Evolutionary conservation across 1,284 basidiomycete species (phyloP), one percentile per base, ranked within the genome.

Genomic region (Irpex sp.): DNA sequence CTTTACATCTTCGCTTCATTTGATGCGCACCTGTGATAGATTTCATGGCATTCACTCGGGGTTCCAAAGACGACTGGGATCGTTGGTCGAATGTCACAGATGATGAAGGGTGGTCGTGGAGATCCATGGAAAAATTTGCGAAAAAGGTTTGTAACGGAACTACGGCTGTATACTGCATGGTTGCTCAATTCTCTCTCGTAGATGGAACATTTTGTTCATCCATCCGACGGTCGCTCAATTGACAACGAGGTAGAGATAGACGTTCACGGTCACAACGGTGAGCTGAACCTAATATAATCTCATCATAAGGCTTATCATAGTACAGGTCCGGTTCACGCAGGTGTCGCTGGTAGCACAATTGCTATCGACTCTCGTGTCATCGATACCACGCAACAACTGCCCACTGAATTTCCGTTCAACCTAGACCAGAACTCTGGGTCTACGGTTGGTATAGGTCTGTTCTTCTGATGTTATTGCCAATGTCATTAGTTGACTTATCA

Each of bases 341-440:
- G 82, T 65, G 74, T 86, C 11, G 78, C 80, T 3, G 82, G 82
- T 1, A 78, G 77, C 49, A 74, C 79, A 9, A 74, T 76, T 10
- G 72, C 77, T 3, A 77, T 83, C 11, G 85, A 86, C 71, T 56
- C 75, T 0, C 75, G 75, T 5, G 78, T 85, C 6, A 72, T 84
- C 38, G 70, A 79, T 11, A 80, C 85, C 0, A 80, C 79, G 6
- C 62, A 76, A 43, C 73, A 82, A 65, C 74, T 82, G 1, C 45
- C 76, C 0, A 69, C 71, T 0, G 79, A 83, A 66, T 86, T 85
- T 70, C 80, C 81, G 1, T 86, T 79, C 75, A 85, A 83, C 69
- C 70, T 77, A 18, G 86, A 87, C 71, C 75, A 80, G 60, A 83
- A 84, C 60, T 79, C 78, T 4, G 85, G 85, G 0, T 75, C 83